Evolutionary conservation across 352 stramenopile genomes (phyloP).

Genomic region (Phytophthora kernoviae): DNA sequence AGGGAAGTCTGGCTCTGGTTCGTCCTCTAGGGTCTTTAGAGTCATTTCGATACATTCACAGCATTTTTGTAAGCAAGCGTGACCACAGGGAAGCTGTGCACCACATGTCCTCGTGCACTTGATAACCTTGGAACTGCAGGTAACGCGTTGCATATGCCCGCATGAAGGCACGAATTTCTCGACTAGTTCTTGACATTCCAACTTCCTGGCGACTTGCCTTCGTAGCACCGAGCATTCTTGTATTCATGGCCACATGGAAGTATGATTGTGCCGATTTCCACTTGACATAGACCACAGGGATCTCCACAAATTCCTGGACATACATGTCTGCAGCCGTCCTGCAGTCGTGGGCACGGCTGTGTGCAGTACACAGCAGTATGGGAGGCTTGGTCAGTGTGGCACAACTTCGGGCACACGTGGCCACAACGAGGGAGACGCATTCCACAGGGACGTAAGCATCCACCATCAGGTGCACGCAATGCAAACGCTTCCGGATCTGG

Average conservation of each 20-base stretch:
- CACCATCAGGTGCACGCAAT: conserved; percentile 66
- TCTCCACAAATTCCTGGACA: conserved; percentile 66
- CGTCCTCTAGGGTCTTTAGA: conserved; percentile 22
- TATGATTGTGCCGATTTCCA: conserved; percentile 38
- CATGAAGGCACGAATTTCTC: conserved; percentile 38
- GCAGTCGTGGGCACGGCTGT: conserved; percentile 58
- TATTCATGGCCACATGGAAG: conserved; percentile 65
- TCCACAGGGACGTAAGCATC: conserved; percentile 60
- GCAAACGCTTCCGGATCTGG: conserved; percentile 41
- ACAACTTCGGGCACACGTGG: conserved; percentile 58
- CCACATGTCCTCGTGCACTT: conserved; percentile 33
- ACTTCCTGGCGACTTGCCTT: conserved; percentile 21
- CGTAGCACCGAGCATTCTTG: conserved; percentile 30
- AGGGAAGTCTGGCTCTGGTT: conserved; percentile 23
- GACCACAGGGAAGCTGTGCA: conserved; percentile 31
- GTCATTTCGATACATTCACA: conserved; percentile 40
- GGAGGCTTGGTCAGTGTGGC: conserved; percentile 58
- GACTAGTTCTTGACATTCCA: conserved; percentile 31
- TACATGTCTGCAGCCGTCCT: conserved; percentile 52
- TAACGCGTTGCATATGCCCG: conserved; percentile 33
- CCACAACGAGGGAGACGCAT: conserved; percentile 50
- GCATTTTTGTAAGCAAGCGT: conserved; percentile 47
- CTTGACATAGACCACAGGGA: conserved; percentile 57
- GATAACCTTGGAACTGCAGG: conserved; percentile 22
- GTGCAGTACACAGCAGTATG: conserved; percentile 55